Base-by-base conservation (phyloP, 805 yeast genomes). In the Peterozyma toletana region DNA sequence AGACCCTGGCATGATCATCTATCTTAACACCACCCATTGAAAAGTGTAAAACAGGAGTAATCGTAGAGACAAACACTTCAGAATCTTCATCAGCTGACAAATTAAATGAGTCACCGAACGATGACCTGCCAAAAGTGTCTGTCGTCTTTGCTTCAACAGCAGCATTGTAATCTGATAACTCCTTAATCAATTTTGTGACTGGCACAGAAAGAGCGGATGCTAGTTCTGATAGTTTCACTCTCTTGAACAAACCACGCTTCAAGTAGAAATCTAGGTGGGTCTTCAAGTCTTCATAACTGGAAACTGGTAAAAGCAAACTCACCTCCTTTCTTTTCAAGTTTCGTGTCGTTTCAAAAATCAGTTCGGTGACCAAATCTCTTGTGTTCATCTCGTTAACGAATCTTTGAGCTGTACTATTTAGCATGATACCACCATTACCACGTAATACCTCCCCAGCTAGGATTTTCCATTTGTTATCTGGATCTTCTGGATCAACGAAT, bases 11-110 rank as follows among this genome's bases (percentile, higher is more conserved):
- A 36, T 66, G 53, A 18, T 66, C 72, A 18, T 40, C 39, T 14
- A 44, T 44, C 29, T 37, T 15, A 30, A 44, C 33, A 3, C 47
- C 75, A 66, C 47, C 47, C 47, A 44, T 80, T 9, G 86, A 77
- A 58, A 78, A 80, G 57, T 80, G 86, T 33, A 80, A 70, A 5
- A 77, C 82, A 9, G 83, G 83, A 0, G 84, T 78, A 4, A 76
- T 66, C 40, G 73, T 65, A 4, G 80, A 83, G 43, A 68, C 70
- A 53, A 63, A 76, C 5, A 75, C 47, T 2, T 48, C 47, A 1
- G 70, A 56, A 9, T 54, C 52, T 3, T 46, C 41, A 2, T 40
- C 48, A 27, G 31, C 9, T 13, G 16, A 11, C 14, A 39, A 33
- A 11, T 48, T 54, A 37, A 54, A 49, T 2, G 43, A 35, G 14